Evolutionary conservation across 2,329 filamentous ascomycete genomes (phyloP).

Genomic region (Pseudogymnoascus sp.): DNA sequence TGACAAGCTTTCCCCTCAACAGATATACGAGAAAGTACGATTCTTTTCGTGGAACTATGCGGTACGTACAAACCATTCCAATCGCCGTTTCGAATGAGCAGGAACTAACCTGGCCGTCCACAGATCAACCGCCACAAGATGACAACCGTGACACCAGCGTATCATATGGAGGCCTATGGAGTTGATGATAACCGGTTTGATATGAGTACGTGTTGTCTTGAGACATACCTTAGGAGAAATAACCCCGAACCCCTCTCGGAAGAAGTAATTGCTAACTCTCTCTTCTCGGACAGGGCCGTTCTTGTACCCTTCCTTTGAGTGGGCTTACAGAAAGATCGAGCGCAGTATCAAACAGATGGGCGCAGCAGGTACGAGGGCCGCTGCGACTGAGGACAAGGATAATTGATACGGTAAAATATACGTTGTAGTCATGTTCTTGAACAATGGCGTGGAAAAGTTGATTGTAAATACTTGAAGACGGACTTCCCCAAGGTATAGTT

Average conservation of each 20-base stretch:
- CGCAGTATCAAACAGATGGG: slow-evolving; percentile 37
- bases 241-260: neutral
- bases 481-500: neutral
- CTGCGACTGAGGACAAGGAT: slow-evolving; percentile 7
- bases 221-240: neutral
- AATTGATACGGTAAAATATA: neutral
- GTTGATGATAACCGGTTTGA: slow-evolving; percentile 53
- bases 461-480: neutral
- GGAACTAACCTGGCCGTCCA: slow-evolving; percentile 30
- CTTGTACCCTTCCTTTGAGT: slow-evolving; percentile 39
- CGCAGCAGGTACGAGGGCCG: slow-evolving; percentile 20
- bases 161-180: slow-evolving; percentile 37
- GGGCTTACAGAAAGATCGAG: slow-evolving; percentile 39
- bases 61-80: neutral
- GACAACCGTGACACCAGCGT: slow-evolving; percentile 43
- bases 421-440: neutral
- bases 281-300: slow-evolving; percentile 37
- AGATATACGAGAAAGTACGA: slow-evolving; percentile 33
- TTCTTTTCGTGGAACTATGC: slow-evolving; percentile 30
- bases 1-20: slow-evolving; percentile 22
- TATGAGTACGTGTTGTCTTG: slow-evolving; percentile 42
- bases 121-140: slow-evolving; percentile 57
- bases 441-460: neutral
- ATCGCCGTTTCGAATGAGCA: neutral
- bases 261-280: neutral